Evolutionary conservation across 2,329 filamentous ascomycete genomes (phyloP).

Genomic region (Pseudocercospora fuligena): DNA sequence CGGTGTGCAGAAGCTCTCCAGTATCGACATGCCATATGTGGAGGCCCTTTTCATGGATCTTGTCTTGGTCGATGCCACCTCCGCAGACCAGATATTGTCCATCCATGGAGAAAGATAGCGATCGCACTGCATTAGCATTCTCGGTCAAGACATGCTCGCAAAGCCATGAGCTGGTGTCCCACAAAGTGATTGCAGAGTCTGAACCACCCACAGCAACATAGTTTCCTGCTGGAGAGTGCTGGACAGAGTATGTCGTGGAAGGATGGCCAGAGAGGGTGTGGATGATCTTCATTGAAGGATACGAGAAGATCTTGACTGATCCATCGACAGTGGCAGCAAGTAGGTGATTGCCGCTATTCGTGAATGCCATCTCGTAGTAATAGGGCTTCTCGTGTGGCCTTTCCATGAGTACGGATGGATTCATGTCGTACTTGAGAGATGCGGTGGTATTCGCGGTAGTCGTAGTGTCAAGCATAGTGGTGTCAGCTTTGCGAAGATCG

Average conservation of each 20-base stretch:
- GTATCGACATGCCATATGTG: conserved; percentile 75
- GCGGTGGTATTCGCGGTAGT: conserved; percentile 18
- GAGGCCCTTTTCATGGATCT: conserved; percentile 70
- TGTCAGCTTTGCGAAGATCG: conserved; percentile 36
- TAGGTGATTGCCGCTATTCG: conserved; percentile 72
- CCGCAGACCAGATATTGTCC: conserved; percentile 75
- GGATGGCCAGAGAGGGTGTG: conserved; percentile 73
- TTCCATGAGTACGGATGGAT: conserved; percentile 4
- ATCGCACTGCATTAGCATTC: conserved; percentile 70
- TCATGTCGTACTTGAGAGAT: conserved; percentile 19
- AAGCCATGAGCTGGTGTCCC: conserved; percentile 79
- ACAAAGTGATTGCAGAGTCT: conserved; percentile 75
- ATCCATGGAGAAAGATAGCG: conserved; percentile 77
- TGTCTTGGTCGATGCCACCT: conserved; percentile 47
- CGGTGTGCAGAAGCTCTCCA: conserved; percentile 72
- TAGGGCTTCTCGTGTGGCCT: conserved; percentile 45
- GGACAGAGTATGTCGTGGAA: conserved; percentile 70
- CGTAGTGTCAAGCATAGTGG: conserved; percentile 20
- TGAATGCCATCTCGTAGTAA: conserved; percentile 76
- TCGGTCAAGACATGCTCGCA: conserved; percentile 72
- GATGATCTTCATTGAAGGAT: conserved; percentile 62
- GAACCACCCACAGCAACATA: conserved; percentile 76
- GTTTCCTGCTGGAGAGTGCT: conserved; percentile 71
- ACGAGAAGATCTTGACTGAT: conserved; percentile 71
- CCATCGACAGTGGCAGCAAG: conserved; percentile 75